Evolutionary conservation across 148 eudicot genomes (phyloP).

Genomic region (Pouteria glomerata): DNA sequence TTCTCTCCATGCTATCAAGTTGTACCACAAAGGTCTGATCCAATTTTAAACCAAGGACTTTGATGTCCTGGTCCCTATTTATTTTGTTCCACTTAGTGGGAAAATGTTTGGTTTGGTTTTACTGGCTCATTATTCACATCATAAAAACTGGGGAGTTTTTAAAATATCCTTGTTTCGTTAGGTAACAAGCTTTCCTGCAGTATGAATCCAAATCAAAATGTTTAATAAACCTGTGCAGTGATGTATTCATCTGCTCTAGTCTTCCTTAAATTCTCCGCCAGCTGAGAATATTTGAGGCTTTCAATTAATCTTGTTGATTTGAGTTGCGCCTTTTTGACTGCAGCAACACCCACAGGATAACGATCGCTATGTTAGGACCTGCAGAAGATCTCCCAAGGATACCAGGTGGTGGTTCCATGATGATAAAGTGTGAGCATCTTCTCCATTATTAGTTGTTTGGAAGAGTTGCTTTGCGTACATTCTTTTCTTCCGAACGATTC

Average conservation of each 20-base stretch:
- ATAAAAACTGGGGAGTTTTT: background rate
- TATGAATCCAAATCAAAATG: background rate
- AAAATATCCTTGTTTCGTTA: background rate
- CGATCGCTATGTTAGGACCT: conserved; percentile 79
- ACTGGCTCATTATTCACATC: background rate
- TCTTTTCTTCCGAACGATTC: too few relatives aligned
- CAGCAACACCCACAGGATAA: conserved; percentile 90
- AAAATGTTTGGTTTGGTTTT: too few relatives aligned
- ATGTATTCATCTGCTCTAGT: background rate
- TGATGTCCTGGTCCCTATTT: background rate
- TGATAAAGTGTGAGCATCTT: conserved; percentile 53
- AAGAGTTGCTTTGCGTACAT: background rate
- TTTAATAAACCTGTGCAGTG: background rate
- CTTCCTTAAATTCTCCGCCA: background rate
- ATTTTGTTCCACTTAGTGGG: too few relatives aligned
- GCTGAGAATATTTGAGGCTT: background rate
- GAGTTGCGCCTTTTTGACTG: conserved; percentile 25
- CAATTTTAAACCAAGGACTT: conserved; percentile 2
- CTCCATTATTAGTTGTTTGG: conserved; percentile 13
- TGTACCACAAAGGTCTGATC: conserved; percentile 49
- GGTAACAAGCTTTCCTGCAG: background rate
- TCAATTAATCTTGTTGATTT: conserved; percentile 1
- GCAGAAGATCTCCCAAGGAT: conserved; percentile 86
- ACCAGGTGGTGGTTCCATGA: conserved; percentile 98
- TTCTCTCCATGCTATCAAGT: conserved; percentile 74